Evolutionary conservation across 352 stramenopile species (phyloP).

Genomic region (Phytophthora uliginosa): DNA sequence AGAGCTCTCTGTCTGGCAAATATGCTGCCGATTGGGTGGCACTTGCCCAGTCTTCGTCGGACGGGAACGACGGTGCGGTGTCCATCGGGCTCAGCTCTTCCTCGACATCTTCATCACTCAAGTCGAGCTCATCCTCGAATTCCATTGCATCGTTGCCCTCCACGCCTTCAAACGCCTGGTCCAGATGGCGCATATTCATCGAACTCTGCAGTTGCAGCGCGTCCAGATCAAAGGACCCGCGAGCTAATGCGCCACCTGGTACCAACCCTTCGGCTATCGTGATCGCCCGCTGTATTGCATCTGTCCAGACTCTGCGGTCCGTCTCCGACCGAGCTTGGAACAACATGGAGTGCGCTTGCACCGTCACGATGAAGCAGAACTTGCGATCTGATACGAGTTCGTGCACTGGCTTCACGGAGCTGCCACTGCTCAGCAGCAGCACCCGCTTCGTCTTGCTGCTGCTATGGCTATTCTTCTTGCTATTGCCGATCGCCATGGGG

Average conservation of each 20-base stretch:
- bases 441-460: conserved; percentile 46
- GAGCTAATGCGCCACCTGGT: conserved; percentile 42
- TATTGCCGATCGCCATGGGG: conserved; percentile 25
- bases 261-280: conserved; percentile 73
- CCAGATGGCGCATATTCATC: conserved; percentile 58
- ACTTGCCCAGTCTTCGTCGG: conserved; percentile 26
- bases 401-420: conserved; percentile 71
- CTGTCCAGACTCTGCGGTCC: conserved; percentile 65
- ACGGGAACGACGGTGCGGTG: conserved; percentile 9
- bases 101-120: conserved; percentile 25
- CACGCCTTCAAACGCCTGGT: conserved; percentile 45
- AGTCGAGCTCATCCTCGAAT: conserved; percentile 20
- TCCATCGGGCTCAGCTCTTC: conserved; percentile 26
- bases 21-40: conserved; percentile 37
- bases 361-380: conserved; percentile 76
- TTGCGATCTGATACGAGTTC: conserved; percentile 69
- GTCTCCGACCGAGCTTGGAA: conserved; percentile 66
- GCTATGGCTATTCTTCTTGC: conserved; percentile 15
- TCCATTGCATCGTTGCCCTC: conserved; percentile 26
- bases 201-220: conserved; percentile 61
- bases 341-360: conserved; percentile 68
- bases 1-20: conserved; percentile 56
- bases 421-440: conserved; percentile 54
- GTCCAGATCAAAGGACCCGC: conserved; percentile 57
- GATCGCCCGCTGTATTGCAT: conserved; percentile 77